Percentiles rank a stretch among this genome's conserved stretches.
These are phyloP conservation scores for Paraconiothyrium sp. DNA, from an alignment of 2,329 filamentous ascomycete species.

Conservation along the genomic window DNA sequence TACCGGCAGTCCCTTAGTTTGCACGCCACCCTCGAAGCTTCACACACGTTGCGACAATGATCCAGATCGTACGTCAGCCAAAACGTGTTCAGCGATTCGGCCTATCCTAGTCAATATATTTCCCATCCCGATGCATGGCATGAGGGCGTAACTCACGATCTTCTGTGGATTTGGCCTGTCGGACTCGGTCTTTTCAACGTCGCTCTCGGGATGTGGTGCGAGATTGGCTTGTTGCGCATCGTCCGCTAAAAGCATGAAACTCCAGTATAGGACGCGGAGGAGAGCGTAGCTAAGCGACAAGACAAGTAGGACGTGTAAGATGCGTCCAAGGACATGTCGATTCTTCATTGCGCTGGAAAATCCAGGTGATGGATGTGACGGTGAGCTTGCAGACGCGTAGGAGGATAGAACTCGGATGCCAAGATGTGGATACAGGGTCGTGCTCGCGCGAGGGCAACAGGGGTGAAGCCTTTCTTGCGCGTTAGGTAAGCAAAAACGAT, in stretches of 20 bases:
- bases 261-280: conserved; percentile 7
- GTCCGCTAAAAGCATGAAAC: conserved; percentile 4
- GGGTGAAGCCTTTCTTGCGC: no score
- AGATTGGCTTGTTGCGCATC: neutral
- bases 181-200: neutral
- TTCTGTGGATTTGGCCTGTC: conserved; percentile 9
- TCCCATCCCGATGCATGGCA: no score
- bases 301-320: conserved; percentile 8
- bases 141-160: neutral
- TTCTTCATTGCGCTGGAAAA: conserved; percentile 1
- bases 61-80: conserved; percentile 18
- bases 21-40: conserved; percentile 15
- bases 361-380: no score
- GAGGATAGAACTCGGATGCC: neutral
- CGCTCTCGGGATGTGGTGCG: neutral
- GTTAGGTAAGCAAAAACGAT: no score
- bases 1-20: conserved; percentile 11
- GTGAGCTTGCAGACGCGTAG: neutral
- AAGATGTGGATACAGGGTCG: conserved; percentile 13
- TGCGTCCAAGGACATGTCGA: neutral
- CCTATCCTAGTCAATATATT: conserved; percentile 2
- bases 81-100: conserved; percentile 18
- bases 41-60: conserved; percentile 21
- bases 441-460: neutral
- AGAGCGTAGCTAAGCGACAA: conserved; percentile 6